Conservation (phyloP, 2,329 filamentous ascomycete genomes). For the Ophiostoma australiae region DNA sequence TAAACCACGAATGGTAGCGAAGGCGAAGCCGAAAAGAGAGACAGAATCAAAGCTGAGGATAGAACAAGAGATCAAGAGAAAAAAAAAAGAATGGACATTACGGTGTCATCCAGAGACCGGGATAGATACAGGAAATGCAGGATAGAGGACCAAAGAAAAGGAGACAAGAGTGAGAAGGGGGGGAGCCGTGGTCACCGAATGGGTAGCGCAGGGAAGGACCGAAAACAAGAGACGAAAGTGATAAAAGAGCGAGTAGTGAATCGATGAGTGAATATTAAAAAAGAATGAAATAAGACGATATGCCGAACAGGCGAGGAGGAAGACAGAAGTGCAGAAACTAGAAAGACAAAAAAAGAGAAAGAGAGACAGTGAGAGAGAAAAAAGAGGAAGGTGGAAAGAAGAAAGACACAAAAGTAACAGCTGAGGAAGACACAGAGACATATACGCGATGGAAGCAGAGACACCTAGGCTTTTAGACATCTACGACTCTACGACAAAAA, state of each 20-base stretch:
- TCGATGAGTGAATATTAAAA: no score
- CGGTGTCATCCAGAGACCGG: slow-evolving; percentile 4
- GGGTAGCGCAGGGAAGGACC: not conserved
- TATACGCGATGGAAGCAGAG: not conserved
- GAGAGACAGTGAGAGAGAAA: not conserved
- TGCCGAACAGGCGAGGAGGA: not conserved
- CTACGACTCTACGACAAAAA: not conserved
- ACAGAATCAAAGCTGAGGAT: not conserved
- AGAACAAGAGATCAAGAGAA: not conserved
- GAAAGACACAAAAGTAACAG: not conserved
- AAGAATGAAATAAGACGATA: not conserved
- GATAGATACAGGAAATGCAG: not conserved
- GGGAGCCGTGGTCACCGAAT: slow-evolving; percentile 7
- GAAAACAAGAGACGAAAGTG: not conserved
- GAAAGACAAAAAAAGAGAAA: not conserved
- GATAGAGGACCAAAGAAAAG: not conserved
- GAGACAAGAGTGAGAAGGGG: slow-evolving; percentile 8
- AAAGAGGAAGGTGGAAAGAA: slow-evolving; percentile 4
- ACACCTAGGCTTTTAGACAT: not conserved
- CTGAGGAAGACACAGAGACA: not conserved
- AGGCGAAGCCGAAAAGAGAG: not conserved
- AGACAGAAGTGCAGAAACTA: not conserved
- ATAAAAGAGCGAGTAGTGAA: not conserved
- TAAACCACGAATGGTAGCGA: not conserved
- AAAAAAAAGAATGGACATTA: not conserved